A percentile compares a stretch with the other conserved stretches of the same genome.
phyloP scores from a whole-genome alignment of 768 basidiomycete genomes.

The Megacollybia marginata region DNA sequence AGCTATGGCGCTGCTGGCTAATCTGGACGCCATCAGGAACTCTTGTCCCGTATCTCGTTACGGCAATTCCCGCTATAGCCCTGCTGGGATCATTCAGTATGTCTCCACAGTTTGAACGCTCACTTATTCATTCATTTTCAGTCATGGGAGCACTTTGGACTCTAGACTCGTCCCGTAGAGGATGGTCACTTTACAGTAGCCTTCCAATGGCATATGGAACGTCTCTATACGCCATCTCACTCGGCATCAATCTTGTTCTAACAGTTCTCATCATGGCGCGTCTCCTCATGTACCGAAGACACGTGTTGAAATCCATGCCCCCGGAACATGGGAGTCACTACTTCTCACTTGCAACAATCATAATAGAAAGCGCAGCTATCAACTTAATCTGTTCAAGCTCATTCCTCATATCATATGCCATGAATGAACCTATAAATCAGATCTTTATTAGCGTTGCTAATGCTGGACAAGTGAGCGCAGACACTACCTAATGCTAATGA shows the following conservation, averaged over 20 bases:
- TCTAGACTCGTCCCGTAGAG: conserved; percentile 33
- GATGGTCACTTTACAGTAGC: conserved; percentile 29
- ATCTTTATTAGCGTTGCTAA: conserved; percentile 28
- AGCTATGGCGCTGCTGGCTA: conserved; percentile 42
- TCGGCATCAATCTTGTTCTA: conserved; percentile 33
- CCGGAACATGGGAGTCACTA: conserved; percentile 27
- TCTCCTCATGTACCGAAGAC: conserved; percentile 25
- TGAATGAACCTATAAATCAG: conserved; percentile 31
- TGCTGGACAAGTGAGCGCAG: conserved; percentile 23
- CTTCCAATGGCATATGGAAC: conserved; percentile 28
- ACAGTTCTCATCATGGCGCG: conserved; percentile 30
- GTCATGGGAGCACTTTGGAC: conserved; percentile 37
- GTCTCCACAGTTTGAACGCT: conserved; percentile 2
- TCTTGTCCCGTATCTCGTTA: conserved; percentile 21
- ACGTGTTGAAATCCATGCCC: conserved; percentile 21
- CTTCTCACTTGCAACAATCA: conserved; percentile 26
- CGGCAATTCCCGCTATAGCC: conserved; percentile 27
- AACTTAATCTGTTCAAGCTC: conserved; percentile 32
- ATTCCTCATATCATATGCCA: conserved; percentile 33
- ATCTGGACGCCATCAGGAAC: conserved; percentile 33
- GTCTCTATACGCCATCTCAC: conserved; percentile 30
- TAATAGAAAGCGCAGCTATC: conserved; percentile 38
- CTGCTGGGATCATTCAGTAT: conserved; percentile 34
- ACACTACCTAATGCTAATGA: neutral
- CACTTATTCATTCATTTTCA: conserved; percentile 5